Base-by-base conservation (phyloP, 768 basidiomycete genomes). In the Auricularia sp. region DNA sequence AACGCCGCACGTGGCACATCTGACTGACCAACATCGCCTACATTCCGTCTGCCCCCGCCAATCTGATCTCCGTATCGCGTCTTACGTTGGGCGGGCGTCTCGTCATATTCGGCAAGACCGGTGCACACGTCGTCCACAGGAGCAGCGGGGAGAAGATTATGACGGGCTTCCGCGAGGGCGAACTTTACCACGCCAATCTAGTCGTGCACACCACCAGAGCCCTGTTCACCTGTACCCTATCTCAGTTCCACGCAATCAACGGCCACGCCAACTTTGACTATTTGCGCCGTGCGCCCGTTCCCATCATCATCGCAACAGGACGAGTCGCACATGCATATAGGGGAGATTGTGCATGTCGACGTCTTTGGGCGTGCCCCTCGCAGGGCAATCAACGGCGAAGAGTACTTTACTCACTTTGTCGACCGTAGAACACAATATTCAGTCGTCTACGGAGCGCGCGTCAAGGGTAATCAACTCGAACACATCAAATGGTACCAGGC, bases 371-470 rank as follows among this genome's bases (percentile, higher is more conserved):
- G 47, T 0, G 36, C 64, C 1, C 64, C 62, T 3, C 8, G 51
- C 3, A 5, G 18, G 1, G 65, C 44, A 0, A 10, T 61, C 3
- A 44, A 62, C 0, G 62, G 67, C 1, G 1, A 34, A 16, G 18
- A 11, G 11, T 68, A 68, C n/a, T 67, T 65, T 18, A 35, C 68
- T 1, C 58, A 21, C 7, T 68, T 68, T 36, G 68, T 54, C 2
- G 67, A 68, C 39, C 61, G 68, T 29, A 21, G 62, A 3, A 64
- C 62, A 1, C 42, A 63, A 1, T 54, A 60, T 35, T 67, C 63
- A 65, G 43, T 62, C 2, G 36, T 68, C 1, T 51, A 61, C 35
- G 44, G 62, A 11, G 56, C 62, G 3, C 6, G 21, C 16, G 21
- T 47, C 18, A 69, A 69, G 42, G 63, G 51, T 2, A 64, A 35